A percentile compares a stretch with the other conserved stretches of the same genome.
These are phyloP conservation scores for Patellifolia procumbens DNA, from an alignment of 179 eudicot species.

Conservation along the genomic window DNA sequence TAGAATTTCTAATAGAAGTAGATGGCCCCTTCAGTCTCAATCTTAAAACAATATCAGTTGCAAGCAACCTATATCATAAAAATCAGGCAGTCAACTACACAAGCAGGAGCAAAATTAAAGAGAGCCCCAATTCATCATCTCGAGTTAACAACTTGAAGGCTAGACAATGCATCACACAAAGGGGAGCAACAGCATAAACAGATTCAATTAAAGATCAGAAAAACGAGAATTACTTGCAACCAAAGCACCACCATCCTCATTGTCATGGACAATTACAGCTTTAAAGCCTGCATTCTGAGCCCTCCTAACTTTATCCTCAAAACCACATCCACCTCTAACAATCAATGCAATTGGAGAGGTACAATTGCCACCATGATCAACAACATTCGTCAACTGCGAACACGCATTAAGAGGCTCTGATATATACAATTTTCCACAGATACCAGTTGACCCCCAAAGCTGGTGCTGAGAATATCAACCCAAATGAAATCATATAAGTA, in stretches of 20 bases:
- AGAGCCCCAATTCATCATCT: not conserved
- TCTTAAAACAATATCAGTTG: not conserved
- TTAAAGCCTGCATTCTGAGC: constrained; percentile 83
- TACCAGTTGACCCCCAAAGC: constrained; percentile 56
- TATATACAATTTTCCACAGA: constrained; percentile 59
- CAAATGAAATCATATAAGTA: constrained; percentile 20
- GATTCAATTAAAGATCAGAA: not conserved
- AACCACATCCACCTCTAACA: constrained; percentile 77
- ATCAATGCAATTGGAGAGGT: constrained; percentile 58
- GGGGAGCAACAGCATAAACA: not conserved
- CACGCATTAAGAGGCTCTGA: constrained; percentile 88
- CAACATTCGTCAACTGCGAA: constrained; percentile 50
- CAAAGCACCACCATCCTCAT: constrained; percentile 51
- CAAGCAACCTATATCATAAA: not conserved
- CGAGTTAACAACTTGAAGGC: not conserved
- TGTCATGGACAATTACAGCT: constrained; percentile 67
- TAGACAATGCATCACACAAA: not conserved
- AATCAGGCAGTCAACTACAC: not conserved
- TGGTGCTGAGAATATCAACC: constrained; percentile 54
- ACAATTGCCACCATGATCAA: constrained; percentile 34
- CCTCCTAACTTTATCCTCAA: constrained; percentile 69
- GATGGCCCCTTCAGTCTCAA: not conserved
- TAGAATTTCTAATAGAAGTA: not conserved
- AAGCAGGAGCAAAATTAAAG: not conserved
- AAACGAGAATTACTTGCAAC: constrained; percentile 69